Percentiles rank a stretch among this genome's conserved stretches.
Evolutionary conservation across 164 flowering plant genomes (phyloP).

Genomic region (Buxus sempervirens): DNA sequence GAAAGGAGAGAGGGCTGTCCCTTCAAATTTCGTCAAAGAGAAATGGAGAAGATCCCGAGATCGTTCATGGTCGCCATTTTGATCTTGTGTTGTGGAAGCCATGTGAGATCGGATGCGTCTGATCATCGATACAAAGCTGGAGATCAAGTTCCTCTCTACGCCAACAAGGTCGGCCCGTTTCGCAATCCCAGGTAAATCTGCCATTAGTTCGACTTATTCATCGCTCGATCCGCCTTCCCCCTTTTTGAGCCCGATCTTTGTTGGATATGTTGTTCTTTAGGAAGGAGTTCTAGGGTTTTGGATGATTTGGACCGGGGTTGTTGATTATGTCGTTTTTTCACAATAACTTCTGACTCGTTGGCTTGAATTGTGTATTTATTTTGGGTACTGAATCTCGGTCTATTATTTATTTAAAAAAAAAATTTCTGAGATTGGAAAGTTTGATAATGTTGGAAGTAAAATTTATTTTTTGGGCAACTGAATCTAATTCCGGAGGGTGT

Average conservation of each 20-base stretch:
- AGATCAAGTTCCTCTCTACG: constrained; percentile 63
- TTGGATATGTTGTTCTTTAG: not conserved
- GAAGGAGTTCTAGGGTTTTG: constrained; percentile 6
- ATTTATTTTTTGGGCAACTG: too few relatives aligned
- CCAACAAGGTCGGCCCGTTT: constrained; percentile 74
- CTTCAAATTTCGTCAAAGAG: too few relatives aligned
- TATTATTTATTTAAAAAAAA: not conserved
- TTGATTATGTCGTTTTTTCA: not conserved
- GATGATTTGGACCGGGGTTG: not conserved
- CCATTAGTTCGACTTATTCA: not conserved
- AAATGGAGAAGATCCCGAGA: constrained; percentile 16
- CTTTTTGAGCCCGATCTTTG: constrained; percentile 14
- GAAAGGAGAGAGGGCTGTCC: too few relatives aligned
- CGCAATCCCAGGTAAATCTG: constrained; percentile 40
- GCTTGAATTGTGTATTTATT: not conserved
- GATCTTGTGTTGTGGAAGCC: constrained; percentile 14
- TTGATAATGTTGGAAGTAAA: too few relatives aligned
- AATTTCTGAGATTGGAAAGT: too few relatives aligned
- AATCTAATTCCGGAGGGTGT: too few relatives aligned
- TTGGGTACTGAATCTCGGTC: not conserved
- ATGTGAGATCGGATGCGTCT: constrained; percentile 46
- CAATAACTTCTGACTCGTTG: not conserved
- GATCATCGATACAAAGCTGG: constrained; percentile 57
- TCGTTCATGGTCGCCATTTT: constrained; percentile 19
- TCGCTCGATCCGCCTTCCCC: not conserved